phyloP scores from a whole-genome alignment of 106 monocot species.

The Narthecium ossifragum region DNA sequence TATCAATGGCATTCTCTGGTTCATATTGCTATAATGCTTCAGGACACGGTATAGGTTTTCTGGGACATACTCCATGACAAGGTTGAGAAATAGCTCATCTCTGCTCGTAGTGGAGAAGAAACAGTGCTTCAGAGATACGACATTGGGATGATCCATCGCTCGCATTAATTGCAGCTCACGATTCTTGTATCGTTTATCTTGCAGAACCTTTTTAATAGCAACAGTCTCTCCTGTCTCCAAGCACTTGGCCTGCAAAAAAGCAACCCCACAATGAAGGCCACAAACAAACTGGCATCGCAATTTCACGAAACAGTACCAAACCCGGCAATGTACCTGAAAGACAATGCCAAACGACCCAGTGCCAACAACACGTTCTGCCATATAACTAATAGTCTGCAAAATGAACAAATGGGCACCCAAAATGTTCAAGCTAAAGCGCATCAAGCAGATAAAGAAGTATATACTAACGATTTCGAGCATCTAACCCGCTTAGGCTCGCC shows the following conservation, averaged over 20 bases:
- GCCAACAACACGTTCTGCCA: constrained; percentile 95
- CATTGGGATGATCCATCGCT: constrained; percentile 69
- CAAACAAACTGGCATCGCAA: background rate
- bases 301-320: background rate
- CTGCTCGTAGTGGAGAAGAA: constrained; percentile 79
- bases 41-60: constrained; percentile 68
- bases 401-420: background rate
- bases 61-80: constrained; percentile 88
- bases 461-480: background rate
- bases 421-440: background rate
- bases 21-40: constrained; percentile 65
- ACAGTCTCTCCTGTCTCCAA: constrained; percentile 86
- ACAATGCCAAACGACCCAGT: constrained; percentile 93
- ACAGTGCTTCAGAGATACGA: constrained; percentile 75
- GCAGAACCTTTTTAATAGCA: constrained; percentile 76
- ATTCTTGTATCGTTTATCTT: constrained; percentile 78
- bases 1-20: constrained; percentile 76
- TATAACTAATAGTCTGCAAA: constrained; percentile 82
- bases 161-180: constrained; percentile 84
- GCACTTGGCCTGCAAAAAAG: constrained; percentile 71
- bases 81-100: constrained; percentile 82
- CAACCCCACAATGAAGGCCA: background rate
- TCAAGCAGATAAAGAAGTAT: background rate
- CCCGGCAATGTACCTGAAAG: constrained; percentile 67
- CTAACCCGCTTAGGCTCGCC: constrained; percentile 67